phyloP scores from a whole-genome alignment of 495 filamentous ascomycete species.

The Evernia prunastri region DNA sequence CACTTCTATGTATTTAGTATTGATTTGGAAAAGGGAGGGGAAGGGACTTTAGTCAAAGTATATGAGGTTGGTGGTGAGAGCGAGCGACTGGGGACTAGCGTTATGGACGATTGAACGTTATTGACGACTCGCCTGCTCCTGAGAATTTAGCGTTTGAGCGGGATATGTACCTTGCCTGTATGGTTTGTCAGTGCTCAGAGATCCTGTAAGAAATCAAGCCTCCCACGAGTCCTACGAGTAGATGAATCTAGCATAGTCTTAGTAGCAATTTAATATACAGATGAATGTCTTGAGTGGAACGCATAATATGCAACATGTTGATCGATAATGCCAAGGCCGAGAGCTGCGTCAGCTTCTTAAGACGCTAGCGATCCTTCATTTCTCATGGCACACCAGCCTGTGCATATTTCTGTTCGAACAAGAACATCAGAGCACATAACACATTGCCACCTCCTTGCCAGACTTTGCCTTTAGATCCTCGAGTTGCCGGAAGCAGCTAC shows the following conservation, averaged over 20 bases:
- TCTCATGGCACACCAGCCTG: background rate
- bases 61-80: slow-evolving; percentile 41
- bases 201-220: background rate
- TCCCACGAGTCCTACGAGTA: no score
- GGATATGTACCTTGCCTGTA: background rate
- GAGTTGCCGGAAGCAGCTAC: background rate
- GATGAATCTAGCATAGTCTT: background rate
- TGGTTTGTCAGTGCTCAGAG: background rate
- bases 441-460: background rate
- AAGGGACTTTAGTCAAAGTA: slow-evolving; percentile 83
- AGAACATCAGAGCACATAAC: background rate
- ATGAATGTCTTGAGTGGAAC: background rate
- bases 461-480: background rate
- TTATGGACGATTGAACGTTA: slow-evolving; percentile 15
- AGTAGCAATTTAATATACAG: background rate
- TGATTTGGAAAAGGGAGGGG: slow-evolving; percentile 91
- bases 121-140: background rate
- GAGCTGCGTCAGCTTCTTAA: background rate
- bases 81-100: slow-evolving; percentile 25
- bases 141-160: slow-evolving; percentile 3
- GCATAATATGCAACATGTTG: background rate
- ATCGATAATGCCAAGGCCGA: background rate
- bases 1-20: slow-evolving; percentile 92
- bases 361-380: background rate
- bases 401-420: background rate